Conservation (phyloP, 768 basidiomycete genomes). For the Daedaleopsis nitida region DNA sequence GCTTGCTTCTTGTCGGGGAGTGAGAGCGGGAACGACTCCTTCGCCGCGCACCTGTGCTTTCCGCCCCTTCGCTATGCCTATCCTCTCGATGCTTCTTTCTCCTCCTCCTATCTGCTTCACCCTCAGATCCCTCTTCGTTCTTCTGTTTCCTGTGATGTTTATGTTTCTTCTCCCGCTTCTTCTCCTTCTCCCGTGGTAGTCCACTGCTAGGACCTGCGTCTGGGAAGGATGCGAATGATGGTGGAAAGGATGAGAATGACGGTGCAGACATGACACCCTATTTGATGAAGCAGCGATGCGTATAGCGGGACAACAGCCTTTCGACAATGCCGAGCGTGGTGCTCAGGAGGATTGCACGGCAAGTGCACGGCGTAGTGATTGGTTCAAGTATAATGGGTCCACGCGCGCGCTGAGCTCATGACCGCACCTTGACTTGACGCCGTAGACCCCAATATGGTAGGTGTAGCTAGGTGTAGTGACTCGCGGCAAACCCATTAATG, state of each 20-base stretch:
- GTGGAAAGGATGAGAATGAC: constrained; percentile 64
- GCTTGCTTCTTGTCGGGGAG: not conserved
- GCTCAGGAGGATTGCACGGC: too few relatives aligned
- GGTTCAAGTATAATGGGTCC: too few relatives aligned
- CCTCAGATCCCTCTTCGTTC: not conserved
- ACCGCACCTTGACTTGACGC: too few relatives aligned
- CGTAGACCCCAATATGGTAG: too few relatives aligned
- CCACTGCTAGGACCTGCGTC: constrained; percentile 50
- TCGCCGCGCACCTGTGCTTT: constrained; percentile 16
- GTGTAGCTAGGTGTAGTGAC: too few relatives aligned
- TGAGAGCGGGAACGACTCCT: constrained; percentile 6
- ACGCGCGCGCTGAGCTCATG: too few relatives aligned
- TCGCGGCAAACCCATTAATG: too few relatives aligned
- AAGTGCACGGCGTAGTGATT: too few relatives aligned
- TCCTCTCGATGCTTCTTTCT: constrained; percentile 33
- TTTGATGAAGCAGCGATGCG: not conserved
- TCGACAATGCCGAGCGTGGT: too few relatives aligned
- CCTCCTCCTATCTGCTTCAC: constrained; percentile 10
- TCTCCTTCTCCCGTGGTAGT: constrained; percentile 17
- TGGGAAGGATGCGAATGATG: constrained; percentile 72
- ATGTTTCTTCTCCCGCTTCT: constrained; percentile 18
- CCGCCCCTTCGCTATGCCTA: constrained; percentile 25
- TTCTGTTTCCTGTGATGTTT: constrained; percentile 14
- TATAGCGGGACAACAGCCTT: too few relatives aligned
- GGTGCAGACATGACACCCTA: constrained; percentile 46